Evolutionary conservation across 306 rosid genomes (phyloP).

Genomic region (Fragaria vesca): DNA sequence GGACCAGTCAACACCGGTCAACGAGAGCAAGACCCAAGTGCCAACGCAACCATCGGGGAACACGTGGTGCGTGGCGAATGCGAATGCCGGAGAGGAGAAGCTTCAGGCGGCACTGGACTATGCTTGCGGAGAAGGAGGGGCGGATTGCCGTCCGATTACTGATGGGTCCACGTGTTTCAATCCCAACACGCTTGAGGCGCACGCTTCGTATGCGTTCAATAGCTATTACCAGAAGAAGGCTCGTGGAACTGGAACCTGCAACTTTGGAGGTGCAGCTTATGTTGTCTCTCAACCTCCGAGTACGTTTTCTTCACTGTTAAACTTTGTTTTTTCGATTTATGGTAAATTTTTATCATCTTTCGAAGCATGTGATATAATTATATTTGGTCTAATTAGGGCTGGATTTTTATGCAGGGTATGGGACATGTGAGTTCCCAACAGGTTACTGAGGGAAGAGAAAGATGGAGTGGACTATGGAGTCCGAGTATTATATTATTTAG

Average conservation of each 20-base stretch:
- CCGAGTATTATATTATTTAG: neutral
- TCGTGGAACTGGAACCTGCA: slow-evolving; percentile 66
- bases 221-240: slow-evolving; percentile 71
- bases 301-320: slow-evolving; percentile 24
- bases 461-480: neutral
- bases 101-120: slow-evolving; percentile 58
- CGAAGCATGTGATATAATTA: neutral
- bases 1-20: neutral
- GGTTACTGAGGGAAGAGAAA: slow-evolving; percentile 33
- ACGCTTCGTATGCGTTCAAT: slow-evolving; percentile 87
- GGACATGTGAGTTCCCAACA: slow-evolving; percentile 56
- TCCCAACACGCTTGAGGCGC: slow-evolving; percentile 74
- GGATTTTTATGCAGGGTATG: slow-evolving; percentile 45
- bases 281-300: slow-evolving; percentile 74
- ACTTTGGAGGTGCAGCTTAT: slow-evolving; percentile 69
- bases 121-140: slow-evolving; percentile 82
- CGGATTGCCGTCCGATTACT: slow-evolving; percentile 78
- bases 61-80: slow-evolving; percentile 87
- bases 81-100: slow-evolving; percentile 36
- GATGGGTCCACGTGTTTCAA: slow-evolving; percentile 60
- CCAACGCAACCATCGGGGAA: slow-evolving; percentile 16
- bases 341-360: neutral
- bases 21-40: slow-evolving; percentile 41
- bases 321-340: neutral
- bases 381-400: neutral